A percentile compares a stretch with the other conserved stretches of the same genome.
Evolutionary conservation across 1,284 basidiomycete species (phyloP).

Genomic region (Heterobasidion occidentale): DNA sequence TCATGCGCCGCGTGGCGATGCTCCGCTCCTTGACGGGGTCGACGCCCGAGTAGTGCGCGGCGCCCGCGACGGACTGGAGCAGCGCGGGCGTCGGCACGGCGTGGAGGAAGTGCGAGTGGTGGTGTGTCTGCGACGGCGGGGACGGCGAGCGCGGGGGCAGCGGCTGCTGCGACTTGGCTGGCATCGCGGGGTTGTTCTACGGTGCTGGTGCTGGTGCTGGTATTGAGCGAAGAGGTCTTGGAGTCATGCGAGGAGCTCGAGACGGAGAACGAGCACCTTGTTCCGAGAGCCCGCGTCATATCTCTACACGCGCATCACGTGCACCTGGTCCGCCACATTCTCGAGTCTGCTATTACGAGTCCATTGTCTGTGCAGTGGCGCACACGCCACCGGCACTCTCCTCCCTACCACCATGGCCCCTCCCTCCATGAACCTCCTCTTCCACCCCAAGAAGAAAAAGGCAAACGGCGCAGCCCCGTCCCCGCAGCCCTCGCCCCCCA

Average conservation of each 20-base stretch:
- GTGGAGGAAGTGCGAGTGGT: slow-evolving; percentile 26
- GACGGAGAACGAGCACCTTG: neutral
- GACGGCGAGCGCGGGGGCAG: slow-evolving; percentile 11
- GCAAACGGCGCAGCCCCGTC: slow-evolving; percentile 5
- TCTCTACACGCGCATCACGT: too few species aligned
- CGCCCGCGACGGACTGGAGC: slow-evolving; percentile 46
- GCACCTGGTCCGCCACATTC: too few species aligned
- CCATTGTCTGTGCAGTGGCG: too few species aligned
- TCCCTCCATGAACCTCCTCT: slow-evolving; percentile 34
- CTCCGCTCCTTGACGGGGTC: slow-evolving; percentile 8
- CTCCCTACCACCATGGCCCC: slow-evolving; percentile 35
- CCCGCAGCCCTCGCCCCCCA: neutral
- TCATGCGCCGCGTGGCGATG: slow-evolving; percentile 6
- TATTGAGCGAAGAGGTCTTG: neutral
- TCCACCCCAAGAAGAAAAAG: slow-evolving; percentile 47
- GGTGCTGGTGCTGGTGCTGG: neutral
- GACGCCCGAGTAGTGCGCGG: slow-evolving; percentile 48
- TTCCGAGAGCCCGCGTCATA: too few species aligned
- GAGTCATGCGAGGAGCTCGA: neutral
- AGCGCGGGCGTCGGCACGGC: slow-evolving; percentile 39
- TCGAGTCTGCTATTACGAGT: too few species aligned
- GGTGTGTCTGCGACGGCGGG: slow-evolving; percentile 37
- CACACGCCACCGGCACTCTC: neutral
- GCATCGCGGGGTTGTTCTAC: too few species aligned
- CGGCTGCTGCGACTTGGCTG: neutral